Evolutionary conservation across 768 basidiomycete genomes (phyloP).

Genomic region (Podaxis sp.): DNA sequence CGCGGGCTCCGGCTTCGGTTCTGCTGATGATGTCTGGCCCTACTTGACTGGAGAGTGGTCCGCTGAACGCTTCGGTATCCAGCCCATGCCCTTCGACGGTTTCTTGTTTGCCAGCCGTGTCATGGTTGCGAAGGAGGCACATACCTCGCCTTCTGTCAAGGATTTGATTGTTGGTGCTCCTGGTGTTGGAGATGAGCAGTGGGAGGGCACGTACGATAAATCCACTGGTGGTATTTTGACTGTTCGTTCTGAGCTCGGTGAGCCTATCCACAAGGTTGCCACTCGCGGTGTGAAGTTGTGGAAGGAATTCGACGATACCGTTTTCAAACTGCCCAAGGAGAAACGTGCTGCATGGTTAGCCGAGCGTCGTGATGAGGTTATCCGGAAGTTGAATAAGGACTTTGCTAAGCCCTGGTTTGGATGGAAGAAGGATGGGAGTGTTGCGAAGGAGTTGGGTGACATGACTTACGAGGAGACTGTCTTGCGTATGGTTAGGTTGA

Average conservation of each 20-base stretch:
- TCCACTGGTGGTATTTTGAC: constrained; percentile 96
- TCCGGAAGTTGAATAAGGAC: constrained; percentile 88
- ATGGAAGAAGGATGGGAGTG: constrained; percentile 86
- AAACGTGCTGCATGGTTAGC: constrained; percentile 87
- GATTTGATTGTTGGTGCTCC: constrained; percentile 91
- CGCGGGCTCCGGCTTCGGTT: constrained; percentile 94
- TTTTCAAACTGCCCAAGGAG: constrained; percentile 94
- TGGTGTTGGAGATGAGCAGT: constrained; percentile 86
- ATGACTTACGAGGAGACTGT: constrained; percentile 99
- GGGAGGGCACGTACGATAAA: constrained; percentile 94
- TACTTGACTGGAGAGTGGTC: constrained; percentile 98
- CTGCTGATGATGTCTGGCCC: constrained; percentile 92
- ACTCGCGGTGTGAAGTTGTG: constrained; percentile 96
- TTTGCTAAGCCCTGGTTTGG: constrained; percentile 98
- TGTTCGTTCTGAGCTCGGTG: constrained; percentile 95
- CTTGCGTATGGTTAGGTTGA: constrained; percentile 85
- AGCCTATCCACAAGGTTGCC: constrained; percentile 99
- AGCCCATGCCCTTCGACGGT: constrained; percentile 98
- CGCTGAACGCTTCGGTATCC: constrained; percentile 67
- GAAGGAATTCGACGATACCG: constrained; percentile 97
- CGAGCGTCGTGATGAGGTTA: constrained; percentile 85
- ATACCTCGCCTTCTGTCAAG: constrained; percentile 92
- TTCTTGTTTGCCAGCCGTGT: constrained; percentile 95
- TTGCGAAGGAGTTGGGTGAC: constrained; percentile 83
- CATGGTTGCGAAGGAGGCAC: constrained; percentile 99